Conservation (phyloP, 768 basidiomycete species). For the Lentinus brumalis region DNA sequence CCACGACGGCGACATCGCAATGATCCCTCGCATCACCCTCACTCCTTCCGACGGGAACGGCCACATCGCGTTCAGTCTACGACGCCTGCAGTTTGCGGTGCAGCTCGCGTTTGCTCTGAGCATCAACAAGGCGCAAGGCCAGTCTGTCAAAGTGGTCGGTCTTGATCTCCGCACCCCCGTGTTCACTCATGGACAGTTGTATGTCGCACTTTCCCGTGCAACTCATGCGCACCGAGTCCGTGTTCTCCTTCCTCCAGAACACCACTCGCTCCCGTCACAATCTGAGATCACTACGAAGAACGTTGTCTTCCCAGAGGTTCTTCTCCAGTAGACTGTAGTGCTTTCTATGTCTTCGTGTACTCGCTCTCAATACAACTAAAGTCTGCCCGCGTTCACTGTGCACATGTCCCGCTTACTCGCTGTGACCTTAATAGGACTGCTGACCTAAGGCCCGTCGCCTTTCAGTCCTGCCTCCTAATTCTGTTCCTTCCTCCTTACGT, state of each 20-base stretch:
- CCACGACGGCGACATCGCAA: conserved; percentile 34
- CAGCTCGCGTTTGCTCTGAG: conserved; percentile 38
- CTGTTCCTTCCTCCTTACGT: no score
- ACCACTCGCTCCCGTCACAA: no score
- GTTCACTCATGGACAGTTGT: conserved; percentile 47
- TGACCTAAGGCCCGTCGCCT: no score
- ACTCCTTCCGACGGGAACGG: conserved; percentile 25
- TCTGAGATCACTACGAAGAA: no score
- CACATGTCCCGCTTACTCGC: no score
- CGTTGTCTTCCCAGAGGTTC: no score
- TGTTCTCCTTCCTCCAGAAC: conserved; percentile 19
- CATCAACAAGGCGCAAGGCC: conserved; percentile 45
- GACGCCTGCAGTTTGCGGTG: conserved; percentile 43
- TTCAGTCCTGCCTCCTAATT: no score
- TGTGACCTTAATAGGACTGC: no score
- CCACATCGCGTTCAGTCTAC: conserved; percentile 32
- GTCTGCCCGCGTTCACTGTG: no score
- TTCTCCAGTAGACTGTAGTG: no score
- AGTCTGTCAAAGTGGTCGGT: conserved; percentile 46
- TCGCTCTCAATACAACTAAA: no score
- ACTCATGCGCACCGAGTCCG: conserved; percentile 33
- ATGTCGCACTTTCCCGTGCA: conserved; percentile 43
- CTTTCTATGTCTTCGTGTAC: no score
- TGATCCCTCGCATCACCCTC: conserved; percentile 36
- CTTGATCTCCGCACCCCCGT: conserved; percentile 39